Base-by-base conservation (phyloP, 306 rosid species). In the Cajanus cajan region DNA sequence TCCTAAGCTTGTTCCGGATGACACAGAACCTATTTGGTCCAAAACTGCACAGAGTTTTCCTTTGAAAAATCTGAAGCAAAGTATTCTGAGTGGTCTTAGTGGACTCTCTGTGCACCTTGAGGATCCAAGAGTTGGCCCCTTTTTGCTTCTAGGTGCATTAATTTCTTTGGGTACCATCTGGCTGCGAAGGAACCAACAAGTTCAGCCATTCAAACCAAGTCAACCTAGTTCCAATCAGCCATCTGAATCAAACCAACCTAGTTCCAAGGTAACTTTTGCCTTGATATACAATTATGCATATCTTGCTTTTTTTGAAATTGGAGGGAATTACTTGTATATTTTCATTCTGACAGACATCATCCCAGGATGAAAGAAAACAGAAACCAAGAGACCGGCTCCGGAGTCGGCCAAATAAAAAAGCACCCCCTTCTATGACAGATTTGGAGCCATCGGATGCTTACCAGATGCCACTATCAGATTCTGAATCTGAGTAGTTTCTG, bases 41-140 rank as follows among this genome's bases (percentile, higher is more conserved):
- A 88, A 78, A 67, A 82, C 90, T 57, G 83, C 72, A 50, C 91
- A 88, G 69, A 84, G 67, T 51, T 51, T 86, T 74, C 83, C 90
- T 66, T 71, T 89, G 57, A 48, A 74, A 68, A 85, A 65, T 73
- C 24, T 92, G 57, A 88, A 84, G 86, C 91, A 73, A 82, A 65
- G 68, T 33, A 41, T 86, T 78, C 78, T 54, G 16, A 77, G 80
- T 79, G 37, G 77, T 31, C 50, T 85, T 80, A 65, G 74, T 40
- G 83, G 90, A 84, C 71, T 87, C 78, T 69, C 68, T 71, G 90
- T 82, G 68, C 77, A 81, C 51, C 73, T 81, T 13, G 89, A 82
- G 18, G 99, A 95, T 82, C 99, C 99, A 37, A 90, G 98, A 83
- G 74, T 91, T 65, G 99, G 98, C 82, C 98, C 98, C 3, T 65